Base-by-base conservation (phyloP, 176 grass and related monocot genomes). In the Triticum dicoccoides region DNA sequence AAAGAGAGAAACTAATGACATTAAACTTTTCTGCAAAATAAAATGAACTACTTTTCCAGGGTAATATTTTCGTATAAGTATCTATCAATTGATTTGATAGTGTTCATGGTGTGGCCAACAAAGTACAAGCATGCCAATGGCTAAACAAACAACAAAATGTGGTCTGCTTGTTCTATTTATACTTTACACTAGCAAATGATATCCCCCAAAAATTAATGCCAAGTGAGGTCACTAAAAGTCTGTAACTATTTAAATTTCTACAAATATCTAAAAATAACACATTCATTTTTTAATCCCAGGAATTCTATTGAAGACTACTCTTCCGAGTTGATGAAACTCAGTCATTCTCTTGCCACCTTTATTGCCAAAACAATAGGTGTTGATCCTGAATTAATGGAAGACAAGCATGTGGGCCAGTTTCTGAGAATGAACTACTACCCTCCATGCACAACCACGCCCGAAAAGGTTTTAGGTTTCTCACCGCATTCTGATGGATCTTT, bases 381-480 rank as follows among this genome's bases (percentile, higher is more conserved):
- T 59, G 51, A 78, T 51, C 25, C 6, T 4, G 84, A 87, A 29
- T 61, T 85, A 21, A 5, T 89, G 76, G 80, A 2, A 0, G 86
- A 93, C 66, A 72, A 91, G 51, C 89, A 82, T 45, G 65, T 25
- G 1, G 61, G 74, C 18, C 93, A 93, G 68, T 15, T 37, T 54
- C 29, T 87, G 3, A 80, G 89, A 38, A 90, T 95, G 51, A 93
- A 95, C 76, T 95, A 93, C 65, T 95, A 95, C 29, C 93, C 93
- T 63, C 89, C 89, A 56, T 95, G 91, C 35, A 21, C 3, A 38
- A 74, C 86, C 6, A 59, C 63, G 9, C 69, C 85, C 0, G 76
- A 93, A 41, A 92, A 95, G 84, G 81, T 95, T 56, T 49, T 95
- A 47, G 93, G 91, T 5, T 84, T 95, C 4, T 88, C 81, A 30